Conservation (phyloP, 176 grass and related monocot species). For the Elymus sibiricus region DNA sequence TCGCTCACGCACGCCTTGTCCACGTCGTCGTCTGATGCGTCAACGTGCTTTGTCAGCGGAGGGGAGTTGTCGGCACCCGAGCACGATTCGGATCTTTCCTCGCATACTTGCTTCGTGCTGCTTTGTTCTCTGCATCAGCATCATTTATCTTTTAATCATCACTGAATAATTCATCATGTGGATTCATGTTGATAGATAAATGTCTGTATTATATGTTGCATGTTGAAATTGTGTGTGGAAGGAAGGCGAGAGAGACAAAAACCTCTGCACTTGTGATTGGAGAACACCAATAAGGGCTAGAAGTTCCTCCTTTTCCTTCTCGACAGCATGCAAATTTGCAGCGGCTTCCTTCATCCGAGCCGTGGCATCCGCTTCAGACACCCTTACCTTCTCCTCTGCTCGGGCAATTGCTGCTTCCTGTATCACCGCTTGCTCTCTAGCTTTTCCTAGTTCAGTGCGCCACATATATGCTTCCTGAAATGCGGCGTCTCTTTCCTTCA, state of each 20-base stretch:
- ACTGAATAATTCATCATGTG: neutral
- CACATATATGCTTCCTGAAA: conserved; percentile 84
- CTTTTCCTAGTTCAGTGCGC: conserved; percentile 95
- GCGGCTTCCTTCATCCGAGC: conserved; percentile 58
- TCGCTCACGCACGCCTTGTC: conserved; percentile 90
- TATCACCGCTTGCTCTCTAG: conserved; percentile 84
- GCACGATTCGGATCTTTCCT: conserved; percentile 74
- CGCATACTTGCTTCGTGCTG: conserved; percentile 54
- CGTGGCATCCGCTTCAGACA: conserved; percentile 62
- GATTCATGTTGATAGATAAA: neutral
- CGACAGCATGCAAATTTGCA: conserved; percentile 50
- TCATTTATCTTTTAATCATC: neutral
- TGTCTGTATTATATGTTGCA: neutral
- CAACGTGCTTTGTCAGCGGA: conserved; percentile 82
- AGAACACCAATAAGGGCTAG: conserved; percentile 59
- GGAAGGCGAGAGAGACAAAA: conserved; percentile 3
- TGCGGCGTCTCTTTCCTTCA: conserved; percentile 82
- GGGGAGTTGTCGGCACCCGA: conserved; percentile 48
- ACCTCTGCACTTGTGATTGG: conserved; percentile 93
- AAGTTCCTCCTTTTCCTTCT: conserved; percentile 82
- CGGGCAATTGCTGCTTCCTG: conserved; percentile 81
- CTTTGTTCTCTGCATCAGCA: conserved; percentile 57
- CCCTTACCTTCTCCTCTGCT: conserved; percentile 79
- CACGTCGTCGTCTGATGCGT: conserved; percentile 79
- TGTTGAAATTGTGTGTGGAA: neutral